phyloP scores from a whole-genome alignment of 163 green algal genomes.

The Smithsoniella earleae region DNA sequence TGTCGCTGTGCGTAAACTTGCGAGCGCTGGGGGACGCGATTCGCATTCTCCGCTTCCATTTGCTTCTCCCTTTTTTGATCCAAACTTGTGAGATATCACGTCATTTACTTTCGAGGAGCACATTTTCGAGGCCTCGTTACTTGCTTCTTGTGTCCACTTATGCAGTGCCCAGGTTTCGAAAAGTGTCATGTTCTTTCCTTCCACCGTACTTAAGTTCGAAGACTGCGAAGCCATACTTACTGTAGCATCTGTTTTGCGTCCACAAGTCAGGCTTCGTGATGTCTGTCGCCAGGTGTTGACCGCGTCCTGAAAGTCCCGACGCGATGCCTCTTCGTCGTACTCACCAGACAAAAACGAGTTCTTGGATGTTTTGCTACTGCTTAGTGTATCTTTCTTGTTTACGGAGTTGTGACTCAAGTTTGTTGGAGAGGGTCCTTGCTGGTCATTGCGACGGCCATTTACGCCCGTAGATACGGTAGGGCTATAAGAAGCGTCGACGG shows the following conservation, averaged over 20 bases:
- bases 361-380: background rate
- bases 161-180: background rate
- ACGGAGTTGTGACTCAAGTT: background rate
- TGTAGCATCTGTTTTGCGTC: background rate
- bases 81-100: background rate
- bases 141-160: background rate
- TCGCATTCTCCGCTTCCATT: background rate
- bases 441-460: too few relatives aligned
- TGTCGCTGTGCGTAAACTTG: too few relatives aligned
- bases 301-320: background rate
- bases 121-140: background rate
- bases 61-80: background rate
- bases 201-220: background rate
- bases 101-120: background rate
- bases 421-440: too few relatives aligned
- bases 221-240: background rate
- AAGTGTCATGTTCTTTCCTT: background rate
- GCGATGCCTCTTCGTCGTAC: background rate
- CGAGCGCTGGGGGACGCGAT: background rate
- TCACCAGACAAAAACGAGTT: background rate
- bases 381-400: background rate
- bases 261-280: too few relatives aligned
- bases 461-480: too few relatives aligned
- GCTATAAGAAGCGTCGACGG: too few relatives aligned
- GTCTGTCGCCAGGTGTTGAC: background rate